A percentile compares a stretch with the other conserved stretches of the same genome.
Conservation (phyloP, 371 early-diverging fungal genomes). For the Lichtheimia ramosa region DNA sequence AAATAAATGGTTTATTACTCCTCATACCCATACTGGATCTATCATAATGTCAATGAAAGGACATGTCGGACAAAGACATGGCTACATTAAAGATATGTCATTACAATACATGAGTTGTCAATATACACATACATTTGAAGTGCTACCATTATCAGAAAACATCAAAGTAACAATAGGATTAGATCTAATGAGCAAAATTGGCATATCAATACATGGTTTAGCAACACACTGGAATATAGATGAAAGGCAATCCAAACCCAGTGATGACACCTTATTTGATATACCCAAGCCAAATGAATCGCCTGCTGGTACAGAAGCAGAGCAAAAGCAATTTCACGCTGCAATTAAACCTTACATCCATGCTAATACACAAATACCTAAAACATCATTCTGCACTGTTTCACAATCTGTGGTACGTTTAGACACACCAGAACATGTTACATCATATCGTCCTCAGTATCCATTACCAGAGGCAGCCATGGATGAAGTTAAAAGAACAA, state of each 20-base stretch:
- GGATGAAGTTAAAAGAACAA: constrained; percentile 1
- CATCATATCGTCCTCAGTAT: constrained; percentile 13
- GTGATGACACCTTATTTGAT: neutral
- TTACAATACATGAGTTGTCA: neutral
- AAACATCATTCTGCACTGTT: constrained; percentile 17
- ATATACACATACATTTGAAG: neutral
- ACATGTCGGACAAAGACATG: neutral
- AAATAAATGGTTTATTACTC: neutral
- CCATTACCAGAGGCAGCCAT: constrained; percentile 2
- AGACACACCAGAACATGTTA: constrained; percentile 2
- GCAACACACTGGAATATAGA: neutral
- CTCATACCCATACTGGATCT: neutral
- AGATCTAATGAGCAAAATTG: neutral
- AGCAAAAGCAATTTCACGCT: neutral
- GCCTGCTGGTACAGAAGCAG: neutral
- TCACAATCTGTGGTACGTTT: constrained; percentile 14
- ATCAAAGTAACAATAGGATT: neutral
- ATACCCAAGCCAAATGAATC: neutral
- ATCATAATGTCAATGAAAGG: neutral
- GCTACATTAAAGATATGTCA: neutral
- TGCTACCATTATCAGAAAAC: neutral
- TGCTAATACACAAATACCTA: constrained; percentile 10
- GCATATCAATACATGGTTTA: neutral
- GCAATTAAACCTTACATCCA: neutral
- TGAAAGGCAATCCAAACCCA: neutral